Evolutionary conservation across 768 basidiomycete species (phyloP).

Genomic region (Macrocybe gigantea): DNA sequence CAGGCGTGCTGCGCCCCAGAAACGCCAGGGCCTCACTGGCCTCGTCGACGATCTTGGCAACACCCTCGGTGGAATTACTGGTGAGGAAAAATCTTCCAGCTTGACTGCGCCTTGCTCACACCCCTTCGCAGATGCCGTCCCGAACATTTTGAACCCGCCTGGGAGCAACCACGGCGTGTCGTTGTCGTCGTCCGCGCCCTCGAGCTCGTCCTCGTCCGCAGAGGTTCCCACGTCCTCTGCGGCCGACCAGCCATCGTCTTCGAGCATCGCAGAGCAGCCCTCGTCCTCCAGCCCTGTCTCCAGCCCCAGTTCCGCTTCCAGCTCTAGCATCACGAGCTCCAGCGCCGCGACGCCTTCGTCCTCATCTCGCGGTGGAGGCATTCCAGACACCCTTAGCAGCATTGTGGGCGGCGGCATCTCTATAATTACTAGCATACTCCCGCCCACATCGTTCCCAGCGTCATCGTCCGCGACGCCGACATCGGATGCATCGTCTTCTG

Average conservation of each 20-base stretch:
- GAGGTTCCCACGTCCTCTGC: not conserved
- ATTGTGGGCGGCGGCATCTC: not conserved
- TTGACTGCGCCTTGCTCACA: not conserved
- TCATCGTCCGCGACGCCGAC: constrained; percentile 2
- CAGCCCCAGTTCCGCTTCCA: not conserved
- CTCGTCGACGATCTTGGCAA: no score
- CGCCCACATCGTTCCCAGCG: not conserved
- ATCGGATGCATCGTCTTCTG: not conserved
- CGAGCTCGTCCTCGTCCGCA: not conserved
- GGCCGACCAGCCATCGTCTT: constrained; percentile 6
- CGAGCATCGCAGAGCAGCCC: not conserved
- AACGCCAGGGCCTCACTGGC: constrained; percentile 6
- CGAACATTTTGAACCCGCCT: not conserved
- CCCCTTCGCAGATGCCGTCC: not conserved
- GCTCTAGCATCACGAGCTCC: not conserved
- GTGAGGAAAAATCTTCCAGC: not conserved
- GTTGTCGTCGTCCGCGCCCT: not conserved
- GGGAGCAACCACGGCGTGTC: not conserved
- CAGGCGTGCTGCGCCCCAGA: constrained; percentile 7
- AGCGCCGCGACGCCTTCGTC: not conserved
- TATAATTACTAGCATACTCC: not conserved
- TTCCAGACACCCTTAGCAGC: no score
- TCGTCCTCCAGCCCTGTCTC: not conserved
- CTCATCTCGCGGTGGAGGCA: no score
- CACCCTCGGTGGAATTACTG: not conserved